These are phyloP conservation scores for Microdochium nivale DNA, from an alignment of 2,329 filamentous ascomycete genomes.

Conservation along the genomic window DNA sequence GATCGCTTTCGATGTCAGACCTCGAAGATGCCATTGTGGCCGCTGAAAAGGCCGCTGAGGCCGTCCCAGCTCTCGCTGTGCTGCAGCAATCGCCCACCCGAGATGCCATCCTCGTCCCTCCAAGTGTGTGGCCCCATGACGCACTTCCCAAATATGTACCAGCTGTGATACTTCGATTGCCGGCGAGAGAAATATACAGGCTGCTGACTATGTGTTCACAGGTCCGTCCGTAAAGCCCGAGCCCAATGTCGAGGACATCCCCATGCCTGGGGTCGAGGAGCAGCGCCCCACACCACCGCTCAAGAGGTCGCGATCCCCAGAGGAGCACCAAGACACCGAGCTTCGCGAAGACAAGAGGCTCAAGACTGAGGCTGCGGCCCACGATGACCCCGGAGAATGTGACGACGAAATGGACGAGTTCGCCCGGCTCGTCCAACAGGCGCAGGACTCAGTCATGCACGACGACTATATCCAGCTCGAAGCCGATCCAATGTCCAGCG, in stretches of 20 bases:
- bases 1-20: neutral
- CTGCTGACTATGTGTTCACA: neutral
- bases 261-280: slow-evolving; percentile 10
- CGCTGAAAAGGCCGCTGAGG: neutral
- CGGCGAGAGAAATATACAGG: too few relatives aligned
- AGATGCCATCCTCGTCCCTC: neutral
- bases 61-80: neutral
- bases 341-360: slow-evolving; percentile 17
- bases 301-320: slow-evolving; percentile 14
- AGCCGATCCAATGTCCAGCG: neutral
- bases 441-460: slow-evolving; percentile 18
- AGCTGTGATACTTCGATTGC: neutral
- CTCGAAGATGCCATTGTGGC: neutral
- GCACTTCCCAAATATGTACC: too few relatives aligned
- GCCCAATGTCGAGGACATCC: slow-evolving; percentile 11
- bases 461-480: slow-evolving; percentile 2
- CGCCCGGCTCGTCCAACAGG: slow-evolving; percentile 15
- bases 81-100: neutral
- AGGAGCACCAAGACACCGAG: slow-evolving; percentile 6
- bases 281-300: slow-evolving; percentile 10
- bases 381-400: slow-evolving; percentile 8
- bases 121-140: neutral
- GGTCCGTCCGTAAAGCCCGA: slow-evolving; percentile 16
- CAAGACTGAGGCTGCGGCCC: slow-evolving; percentile 13
- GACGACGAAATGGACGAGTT: slow-evolving; percentile 3